Percentiles rank a stretch among this genome's conserved stretches.
Evolutionary conservation across 2,329 filamentous ascomycete genomes (phyloP).

Genomic region (Diplodia intermedia): DNA sequence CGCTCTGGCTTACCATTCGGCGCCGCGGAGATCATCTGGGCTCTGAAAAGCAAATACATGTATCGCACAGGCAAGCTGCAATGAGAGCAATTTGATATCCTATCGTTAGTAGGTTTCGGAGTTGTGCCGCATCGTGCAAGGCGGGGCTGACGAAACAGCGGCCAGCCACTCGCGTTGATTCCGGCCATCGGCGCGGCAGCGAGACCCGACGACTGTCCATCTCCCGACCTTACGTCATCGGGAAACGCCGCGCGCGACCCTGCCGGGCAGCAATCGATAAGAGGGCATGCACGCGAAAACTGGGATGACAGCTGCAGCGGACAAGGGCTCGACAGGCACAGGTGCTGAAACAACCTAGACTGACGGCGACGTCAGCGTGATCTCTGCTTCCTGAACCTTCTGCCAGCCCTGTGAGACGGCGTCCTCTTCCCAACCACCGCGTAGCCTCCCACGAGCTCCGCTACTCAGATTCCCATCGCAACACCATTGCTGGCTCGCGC

Average conservation of each 20-base stretch:
- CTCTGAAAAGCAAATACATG: not conserved
- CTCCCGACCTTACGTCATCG: conserved; percentile 20
- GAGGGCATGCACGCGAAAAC: conserved; percentile 2
- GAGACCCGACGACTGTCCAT: not conserved
- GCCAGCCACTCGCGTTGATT: conserved; percentile 17
- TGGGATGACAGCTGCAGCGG: conserved; percentile 14
- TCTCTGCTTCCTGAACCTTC: not conserved
- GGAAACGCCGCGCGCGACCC: not conserved
- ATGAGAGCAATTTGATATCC: not conserved
- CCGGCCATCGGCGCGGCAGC: not conserved
- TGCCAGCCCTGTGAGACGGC: not conserved
- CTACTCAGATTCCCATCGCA: not conserved
- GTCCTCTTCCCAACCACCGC: not conserved
- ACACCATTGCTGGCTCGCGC: not conserved
- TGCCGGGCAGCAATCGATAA: conserved; percentile 9
- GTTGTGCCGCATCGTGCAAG: not conserved
- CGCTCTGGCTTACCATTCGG: conserved; percentile 13
- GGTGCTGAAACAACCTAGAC: not conserved
- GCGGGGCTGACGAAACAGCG: not conserved
- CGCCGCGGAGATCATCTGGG: not conserved
- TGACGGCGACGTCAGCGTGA: conserved; percentile 2
- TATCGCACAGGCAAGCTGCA: not conserved
- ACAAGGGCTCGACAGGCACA: conserved; percentile 2
- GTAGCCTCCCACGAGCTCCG: not conserved
- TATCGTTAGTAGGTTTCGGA: not conserved